Evolutionary conservation across 2,329 filamentous ascomycete species (phyloP), one percentile per base, ranked within the genome.

Genomic region (Ophiosphaerella korrae): DNA sequence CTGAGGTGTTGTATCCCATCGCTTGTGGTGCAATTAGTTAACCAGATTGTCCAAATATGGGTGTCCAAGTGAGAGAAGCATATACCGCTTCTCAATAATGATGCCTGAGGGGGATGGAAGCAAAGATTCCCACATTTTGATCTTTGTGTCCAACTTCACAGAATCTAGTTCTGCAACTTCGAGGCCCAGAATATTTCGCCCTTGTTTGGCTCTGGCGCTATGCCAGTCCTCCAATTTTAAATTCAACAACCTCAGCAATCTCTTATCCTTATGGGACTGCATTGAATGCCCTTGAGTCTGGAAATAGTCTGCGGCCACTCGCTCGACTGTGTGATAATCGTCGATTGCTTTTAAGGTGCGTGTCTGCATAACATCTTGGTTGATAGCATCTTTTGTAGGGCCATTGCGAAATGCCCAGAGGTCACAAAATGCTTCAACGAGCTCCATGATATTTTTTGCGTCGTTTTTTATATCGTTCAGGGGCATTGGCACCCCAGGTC

Each of bases 371-470:
- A 40, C 39, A 7, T 35, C 37, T 29, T 62, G 51, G 21, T 29
- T 35, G 1, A 9, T 24, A 2, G 50, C 42, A 16, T 55, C 45
- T 11, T 44, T 42, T 1, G 43, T 41, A 5, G 53, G 49, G 9
- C 44, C 52, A 18, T 58, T 55, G 13, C 58, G 58, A 7, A 64
- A 32, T 2, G 43, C 42, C 61, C 57, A 64, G 13, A 64, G 49
- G 35, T 60, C 52, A 29, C 58, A 57, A 43, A 57, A 64, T n/a
- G 47, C 42, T 26, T 54, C 57, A 8, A 60, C 42, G 7, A 64
- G 18, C n/a, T 53, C 43, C 53, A 64, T 57, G 3, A 34, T 48
- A 12, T 47, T 32, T 12, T 37, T 34, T 1, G 43, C 43, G 13
- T 64, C 60, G 7, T 43, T 35, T 2, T 50, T 26, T 44, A 64